These are phyloP conservation scores for Biscogniauxia marginata DNA, from an alignment of 2,329 filamentous ascomycete species.

Conservation along the genomic window DNA sequence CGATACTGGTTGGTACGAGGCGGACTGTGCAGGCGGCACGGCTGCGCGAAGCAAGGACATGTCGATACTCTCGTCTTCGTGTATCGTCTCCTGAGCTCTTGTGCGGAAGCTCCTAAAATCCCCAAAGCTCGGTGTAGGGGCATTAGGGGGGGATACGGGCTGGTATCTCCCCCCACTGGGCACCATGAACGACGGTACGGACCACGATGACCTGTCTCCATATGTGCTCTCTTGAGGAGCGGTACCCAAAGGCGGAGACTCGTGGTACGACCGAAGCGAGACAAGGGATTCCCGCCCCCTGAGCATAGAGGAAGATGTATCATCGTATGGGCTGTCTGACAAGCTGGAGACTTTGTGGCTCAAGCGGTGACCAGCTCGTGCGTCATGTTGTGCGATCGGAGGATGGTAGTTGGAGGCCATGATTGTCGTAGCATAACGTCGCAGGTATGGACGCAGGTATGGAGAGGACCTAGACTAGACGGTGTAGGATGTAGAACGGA, in stretches of 20 bases:
- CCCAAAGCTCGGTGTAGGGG: slow-evolving; percentile 12
- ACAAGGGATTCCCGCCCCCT: slow-evolving; percentile 33
- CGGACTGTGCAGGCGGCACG: slow-evolving; percentile 32
- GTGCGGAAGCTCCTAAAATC: slow-evolving; percentile 26
- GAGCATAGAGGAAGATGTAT: slow-evolving; percentile 12
- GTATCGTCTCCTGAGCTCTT: slow-evolving; percentile 26
- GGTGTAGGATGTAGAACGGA: background rate
- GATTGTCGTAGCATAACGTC: slow-evolving; percentile 16
- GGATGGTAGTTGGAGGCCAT: slow-evolving; percentile 28
- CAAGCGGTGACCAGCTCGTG: slow-evolving; percentile 18
- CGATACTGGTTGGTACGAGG: slow-evolving; percentile 29
- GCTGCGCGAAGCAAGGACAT: slow-evolving; percentile 31
- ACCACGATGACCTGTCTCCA: slow-evolving; percentile 20
- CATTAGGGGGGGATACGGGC: slow-evolving; percentile 14
- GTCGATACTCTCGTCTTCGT: slow-evolving; percentile 33
- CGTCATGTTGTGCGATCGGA: slow-evolving; percentile 16
- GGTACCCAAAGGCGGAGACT: slow-evolving; percentile 14
- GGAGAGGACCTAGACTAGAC: background rate
- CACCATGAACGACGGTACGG: slow-evolving; percentile 20
- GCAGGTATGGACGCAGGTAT: too few species aligned
- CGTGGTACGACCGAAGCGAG: slow-evolving; percentile 30
- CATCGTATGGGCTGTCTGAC: slow-evolving; percentile 27
- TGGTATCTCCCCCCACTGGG: slow-evolving; percentile 23
- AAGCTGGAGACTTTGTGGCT: slow-evolving; percentile 32
- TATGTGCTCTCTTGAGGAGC: slow-evolving; percentile 17